Evolutionary conservation across 148 eudicot species (phyloP).

Genomic region (Dysphania ambrosioides): DNA sequence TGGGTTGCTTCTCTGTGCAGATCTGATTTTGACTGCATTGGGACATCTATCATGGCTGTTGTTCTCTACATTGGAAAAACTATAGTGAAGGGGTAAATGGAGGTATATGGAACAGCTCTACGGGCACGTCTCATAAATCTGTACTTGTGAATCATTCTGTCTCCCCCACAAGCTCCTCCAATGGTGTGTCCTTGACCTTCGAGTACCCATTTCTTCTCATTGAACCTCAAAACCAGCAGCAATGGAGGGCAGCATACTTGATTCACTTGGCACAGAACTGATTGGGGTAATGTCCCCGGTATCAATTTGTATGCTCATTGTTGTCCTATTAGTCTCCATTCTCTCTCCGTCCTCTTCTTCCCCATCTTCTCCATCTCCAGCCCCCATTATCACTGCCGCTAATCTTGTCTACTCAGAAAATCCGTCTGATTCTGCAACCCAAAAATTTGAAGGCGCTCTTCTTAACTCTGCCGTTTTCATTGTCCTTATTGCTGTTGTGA

Average conservation of each 20-base stretch:
- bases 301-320: conserved; percentile 84
- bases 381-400: conserved; percentile 65
- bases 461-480: conserved; percentile 76
- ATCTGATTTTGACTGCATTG: neutral
- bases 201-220: neutral
- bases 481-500: conserved; percentile 53
- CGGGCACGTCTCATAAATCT: neutral
- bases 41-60: neutral
- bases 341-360: no score
- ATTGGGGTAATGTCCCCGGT: conserved; percentile 80
- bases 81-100: neutral
- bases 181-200: conserved; percentile 8
- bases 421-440: conserved; percentile 54
- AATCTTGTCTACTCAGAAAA: conserved; percentile 71
- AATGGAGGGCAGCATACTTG: conserved; percentile 53
- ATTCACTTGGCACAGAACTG: conserved; percentile 59
- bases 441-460: conserved; percentile 74
- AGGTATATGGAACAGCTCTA: neutral
- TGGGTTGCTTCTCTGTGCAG: neutral
- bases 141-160: neutral
- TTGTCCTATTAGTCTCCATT: conserved; percentile 33
- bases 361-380: conserved; percentile 19
- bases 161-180: neutral
- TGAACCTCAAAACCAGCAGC: neutral
- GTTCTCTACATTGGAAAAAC: conserved; percentile 1